Percentiles rank a stretch among this genome's conserved stretches.
phyloP scores from a whole-genome alignment of 371 early-diverging fungal species.

The Quaeritorhiza haematococci region DNA sequence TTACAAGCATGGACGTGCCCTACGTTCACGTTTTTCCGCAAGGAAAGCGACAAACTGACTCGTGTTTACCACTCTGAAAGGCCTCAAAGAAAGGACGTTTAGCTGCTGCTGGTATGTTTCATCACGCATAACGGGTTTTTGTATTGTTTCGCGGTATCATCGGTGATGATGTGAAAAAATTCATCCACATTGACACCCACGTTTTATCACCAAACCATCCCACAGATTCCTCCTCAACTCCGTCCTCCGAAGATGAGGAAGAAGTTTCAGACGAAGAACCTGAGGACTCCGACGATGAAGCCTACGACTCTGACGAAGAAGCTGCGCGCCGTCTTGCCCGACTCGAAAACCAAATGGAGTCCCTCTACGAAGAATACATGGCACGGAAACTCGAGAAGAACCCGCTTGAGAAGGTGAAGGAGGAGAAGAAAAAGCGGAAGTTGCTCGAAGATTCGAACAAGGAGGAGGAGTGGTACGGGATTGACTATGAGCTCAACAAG shows the following conservation, averaged over 20 bases:
- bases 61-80: no score
- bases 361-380: constrained; percentile 57
- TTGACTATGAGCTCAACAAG: constrained; percentile 41
- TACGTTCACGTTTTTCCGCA: no score
- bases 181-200: no score
- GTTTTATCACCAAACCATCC: no score
- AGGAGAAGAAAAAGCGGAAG: constrained; percentile 57
- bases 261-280: constrained; percentile 9
- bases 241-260: constrained; percentile 27
- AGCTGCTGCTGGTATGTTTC: no score
- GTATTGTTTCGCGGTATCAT: no score
- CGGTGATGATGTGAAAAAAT: no score
- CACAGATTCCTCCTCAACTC: no score
- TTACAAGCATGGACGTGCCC: no score
- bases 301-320: constrained; percentile 48
- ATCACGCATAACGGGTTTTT: no score
- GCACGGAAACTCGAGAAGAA: constrained; percentile 68
- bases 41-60: no score
- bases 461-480: constrained; percentile 50
- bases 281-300: constrained; percentile 31
- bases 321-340: not conserved
- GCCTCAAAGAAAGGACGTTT: no score
- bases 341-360: constrained; percentile 2
- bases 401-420: constrained; percentile 68
- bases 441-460: constrained; percentile 66